These are phyloP conservation scores for Coniochaeta ligniaria DNA, from an alignment of 2,329 filamentous ascomycete genomes.

Conservation along the genomic window DNA sequence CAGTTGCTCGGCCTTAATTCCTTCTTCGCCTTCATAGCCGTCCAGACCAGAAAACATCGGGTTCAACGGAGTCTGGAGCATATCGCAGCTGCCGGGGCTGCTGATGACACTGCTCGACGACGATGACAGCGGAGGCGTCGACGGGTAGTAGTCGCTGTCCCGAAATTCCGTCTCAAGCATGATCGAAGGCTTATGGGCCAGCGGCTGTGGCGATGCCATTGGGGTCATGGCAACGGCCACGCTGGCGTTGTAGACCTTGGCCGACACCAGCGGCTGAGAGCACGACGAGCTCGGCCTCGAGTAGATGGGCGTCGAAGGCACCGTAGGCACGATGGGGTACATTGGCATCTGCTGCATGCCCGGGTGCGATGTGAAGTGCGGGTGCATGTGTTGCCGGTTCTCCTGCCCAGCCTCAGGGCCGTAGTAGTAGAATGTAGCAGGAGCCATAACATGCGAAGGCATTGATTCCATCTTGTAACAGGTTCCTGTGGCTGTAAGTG, in stretches of 20 bases:
- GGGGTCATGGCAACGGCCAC: constrained; percentile 63
- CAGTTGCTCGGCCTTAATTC: constrained; percentile 62
- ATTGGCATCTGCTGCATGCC: constrained; percentile 37
- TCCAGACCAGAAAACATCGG: constrained; percentile 69
- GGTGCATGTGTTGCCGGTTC: constrained; percentile 67
- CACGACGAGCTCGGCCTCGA: constrained; percentile 58
- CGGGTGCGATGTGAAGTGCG: constrained; percentile 60
- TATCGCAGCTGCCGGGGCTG: constrained; percentile 73
- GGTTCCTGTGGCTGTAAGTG: constrained; percentile 14
- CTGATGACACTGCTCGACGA: constrained; percentile 77
- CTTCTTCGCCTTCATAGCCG: constrained; percentile 61
- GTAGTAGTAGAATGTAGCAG: constrained; percentile 83
- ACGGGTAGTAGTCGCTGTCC: constrained; percentile 61
- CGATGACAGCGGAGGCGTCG: constrained; percentile 80
- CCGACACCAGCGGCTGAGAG: constrained; percentile 47
- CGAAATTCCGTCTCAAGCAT: constrained; percentile 70
- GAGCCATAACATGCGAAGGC: constrained; percentile 53
- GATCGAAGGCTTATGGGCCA: constrained; percentile 70
- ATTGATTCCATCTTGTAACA: constrained; percentile 60
- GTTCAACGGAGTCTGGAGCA: constrained; percentile 77
- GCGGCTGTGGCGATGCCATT: constrained; percentile 66
- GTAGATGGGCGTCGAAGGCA: constrained; percentile 57
- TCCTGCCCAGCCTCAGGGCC: constrained; percentile 68
- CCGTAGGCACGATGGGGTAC: constrained; percentile 48
- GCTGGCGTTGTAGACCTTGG: constrained; percentile 45